Evolutionary conservation across 1,284 basidiomycete species (phyloP), one percentile per base, ranked within the genome.

Genomic region (Moniliella sp.): DNA sequence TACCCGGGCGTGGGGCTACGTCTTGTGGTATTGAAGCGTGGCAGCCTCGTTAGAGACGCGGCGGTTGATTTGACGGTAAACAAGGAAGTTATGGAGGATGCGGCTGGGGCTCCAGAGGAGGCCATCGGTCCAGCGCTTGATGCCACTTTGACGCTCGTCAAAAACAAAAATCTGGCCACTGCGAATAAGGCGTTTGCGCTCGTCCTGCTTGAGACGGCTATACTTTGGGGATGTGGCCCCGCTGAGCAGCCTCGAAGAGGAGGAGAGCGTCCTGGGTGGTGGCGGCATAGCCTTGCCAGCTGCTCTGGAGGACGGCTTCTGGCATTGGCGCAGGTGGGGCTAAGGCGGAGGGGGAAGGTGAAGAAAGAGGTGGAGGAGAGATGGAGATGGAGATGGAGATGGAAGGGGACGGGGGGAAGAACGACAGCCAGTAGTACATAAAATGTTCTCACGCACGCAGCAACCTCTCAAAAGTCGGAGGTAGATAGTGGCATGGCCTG

Each of bases 61-160:
- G 28, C 43, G 48, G 9, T 53, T 46, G 8, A 53, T 46, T 23
- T 53, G 48, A n/a, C 50, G 50, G 29, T 53, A 53, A 21, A 53
- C 29, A 44, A 94, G 67, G 58, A 93, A 94, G 64, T n/a, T 94
- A 53, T 80, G 81, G 28, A 93, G 67, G 27, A 93, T 84, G 30
- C 81, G 67, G 37, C 75, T 78, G 0, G 77, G 76, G 12, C 75
- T 77, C 88, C 86, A 94, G 59, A 82, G n/a, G n/a, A n/a, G 76
- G 4, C 86, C 86, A 63, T 97, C 86, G 0, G 88, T 97, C 86
- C 88, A 94, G 31, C 88, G 71, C 65, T 91, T 93, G 67, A 97
- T 94, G 21, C 84, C 84, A 50, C 80, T 83, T 63, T 93, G 83
- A 48, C 81, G 76, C 65, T 93, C 86, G 62, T 97, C 83, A 58